Evolutionary conservation across 1,139 yeast species (phyloP).

Genomic region (Blastobotrys malaysiensis): DNA sequence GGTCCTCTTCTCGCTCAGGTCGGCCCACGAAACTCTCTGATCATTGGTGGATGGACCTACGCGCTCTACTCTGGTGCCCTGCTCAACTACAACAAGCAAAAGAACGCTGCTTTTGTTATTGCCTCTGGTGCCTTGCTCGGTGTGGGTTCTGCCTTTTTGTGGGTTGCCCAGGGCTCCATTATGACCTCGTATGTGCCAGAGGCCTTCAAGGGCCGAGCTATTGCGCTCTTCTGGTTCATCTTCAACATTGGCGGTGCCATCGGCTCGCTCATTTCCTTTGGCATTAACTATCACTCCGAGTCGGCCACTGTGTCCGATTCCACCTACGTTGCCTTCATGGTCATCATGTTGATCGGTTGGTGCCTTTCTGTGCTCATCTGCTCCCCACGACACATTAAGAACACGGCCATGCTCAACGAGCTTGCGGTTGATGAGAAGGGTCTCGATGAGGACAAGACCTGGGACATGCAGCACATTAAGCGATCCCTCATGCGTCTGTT

Average conservation of each 20-base stretch:
- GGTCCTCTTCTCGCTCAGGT: slow-evolving; percentile 53
- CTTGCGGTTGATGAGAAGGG: slow-evolving; percentile 13
- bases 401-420: slow-evolving; percentile 12
- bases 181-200: slow-evolving; percentile 56
- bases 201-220: slow-evolving; percentile 48
- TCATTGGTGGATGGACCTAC: slow-evolving; percentile 55
- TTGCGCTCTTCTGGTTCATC: slow-evolving; percentile 56
- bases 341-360: slow-evolving; percentile 25
- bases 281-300: slow-evolving; percentile 18
- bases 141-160: slow-evolving; percentile 49
- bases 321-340: slow-evolving; percentile 24
- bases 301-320: slow-evolving; percentile 21
- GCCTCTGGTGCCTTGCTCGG: slow-evolving; percentile 60
- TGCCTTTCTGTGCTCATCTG: slow-evolving; percentile 15
- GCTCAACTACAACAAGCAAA: slow-evolving; percentile 44
- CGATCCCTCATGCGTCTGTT: slow-evolving; percentile 10
- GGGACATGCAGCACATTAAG: slow-evolving; percentile 9
- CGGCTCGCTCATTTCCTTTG: slow-evolving; percentile 25
- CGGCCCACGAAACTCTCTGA: slow-evolving; percentile 46
- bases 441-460: slow-evolving; percentile 9
- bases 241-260: slow-evolving; percentile 58
- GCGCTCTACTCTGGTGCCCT: slow-evolving; percentile 53
- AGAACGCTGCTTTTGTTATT: slow-evolving; percentile 50
- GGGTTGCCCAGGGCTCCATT: slow-evolving; percentile 56
- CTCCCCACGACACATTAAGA: slow-evolving; percentile 15